Evolutionary conservation across 768 basidiomycete species (phyloP).

Genomic region (Lactarius deliciosus): DNA sequence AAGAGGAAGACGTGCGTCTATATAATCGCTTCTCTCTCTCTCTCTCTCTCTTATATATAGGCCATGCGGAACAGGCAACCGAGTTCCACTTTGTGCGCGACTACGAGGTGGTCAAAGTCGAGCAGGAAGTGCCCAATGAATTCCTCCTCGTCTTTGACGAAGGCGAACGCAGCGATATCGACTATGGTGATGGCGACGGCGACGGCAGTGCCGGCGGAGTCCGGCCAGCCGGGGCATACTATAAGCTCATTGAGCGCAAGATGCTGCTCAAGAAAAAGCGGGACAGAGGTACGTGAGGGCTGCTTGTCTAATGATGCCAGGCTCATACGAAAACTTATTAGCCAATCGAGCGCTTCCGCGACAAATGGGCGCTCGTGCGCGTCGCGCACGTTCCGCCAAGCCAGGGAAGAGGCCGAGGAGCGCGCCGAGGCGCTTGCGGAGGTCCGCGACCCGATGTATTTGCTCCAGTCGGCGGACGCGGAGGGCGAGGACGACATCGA

Average conservation of each 20-base stretch:
- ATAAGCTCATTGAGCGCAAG: constrained; percentile 87
- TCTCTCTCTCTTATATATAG: not conserved
- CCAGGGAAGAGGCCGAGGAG: constrained; percentile 70
- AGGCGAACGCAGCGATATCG: constrained; percentile 40
- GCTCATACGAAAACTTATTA: constrained; percentile 33
- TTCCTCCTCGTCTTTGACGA: constrained; percentile 75
- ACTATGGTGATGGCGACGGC: constrained; percentile 32
- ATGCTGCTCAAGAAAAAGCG: constrained; percentile 86
- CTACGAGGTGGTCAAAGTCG: constrained; percentile 84
- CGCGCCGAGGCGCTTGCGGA: constrained; percentile 77
- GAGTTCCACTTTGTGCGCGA: constrained; percentile 77
- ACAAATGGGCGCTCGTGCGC: constrained; percentile 82
- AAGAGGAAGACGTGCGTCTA: constrained; percentile 51
- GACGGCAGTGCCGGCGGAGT: constrained; percentile 27
- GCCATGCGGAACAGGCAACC: constrained; percentile 49
- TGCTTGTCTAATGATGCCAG: not conserved
- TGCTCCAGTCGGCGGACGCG: constrained; percentile 46
- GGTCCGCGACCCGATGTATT: constrained; percentile 64
- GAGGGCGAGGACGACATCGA: constrained; percentile 63
- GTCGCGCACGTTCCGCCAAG: constrained; percentile 70
- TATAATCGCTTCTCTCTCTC: no score
- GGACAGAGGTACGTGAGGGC: constrained; percentile 59
- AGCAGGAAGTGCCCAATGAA: constrained; percentile 84
- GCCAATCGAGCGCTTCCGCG: constrained; percentile 69
- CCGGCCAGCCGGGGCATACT: constrained; percentile 65